Conservation (phyloP, 2,329 filamentous ascomycete species). For the Dryadomyces sulphureus region DNA sequence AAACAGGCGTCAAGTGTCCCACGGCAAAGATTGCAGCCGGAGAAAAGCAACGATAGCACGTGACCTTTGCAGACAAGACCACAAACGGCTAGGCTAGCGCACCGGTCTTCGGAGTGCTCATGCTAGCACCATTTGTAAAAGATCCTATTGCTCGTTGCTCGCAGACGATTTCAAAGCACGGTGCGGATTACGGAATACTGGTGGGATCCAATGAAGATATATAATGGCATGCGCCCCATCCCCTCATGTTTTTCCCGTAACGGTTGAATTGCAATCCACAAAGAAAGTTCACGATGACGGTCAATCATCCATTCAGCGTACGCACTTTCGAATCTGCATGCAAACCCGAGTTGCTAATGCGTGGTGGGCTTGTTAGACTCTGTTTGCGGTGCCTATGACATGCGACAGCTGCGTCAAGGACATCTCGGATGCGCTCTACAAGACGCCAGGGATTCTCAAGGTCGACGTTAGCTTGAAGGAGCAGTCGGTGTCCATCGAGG, state of each 20-base stretch:
- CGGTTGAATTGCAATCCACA: background rate
- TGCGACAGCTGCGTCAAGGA: conserved; percentile 82
- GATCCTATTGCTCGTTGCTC: too few relatives aligned
- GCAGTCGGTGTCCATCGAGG: conserved; percentile 72
- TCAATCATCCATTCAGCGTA: background rate
- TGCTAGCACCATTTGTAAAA: too few relatives aligned
- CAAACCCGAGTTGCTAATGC: too few relatives aligned
- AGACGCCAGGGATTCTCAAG: conserved; percentile 65
- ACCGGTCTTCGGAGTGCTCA: too few relatives aligned
- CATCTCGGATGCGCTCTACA: conserved; percentile 64
- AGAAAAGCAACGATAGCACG: too few relatives aligned
- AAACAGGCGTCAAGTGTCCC: background rate
- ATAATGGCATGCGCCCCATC: background rate
- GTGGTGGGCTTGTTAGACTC: conserved; percentile 42
- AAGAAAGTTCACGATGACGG: background rate
- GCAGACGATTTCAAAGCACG: background rate
- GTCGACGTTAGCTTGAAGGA: conserved; percentile 70
- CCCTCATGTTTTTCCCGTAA: background rate
- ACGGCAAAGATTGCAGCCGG: too few relatives aligned
- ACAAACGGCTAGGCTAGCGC: too few relatives aligned
- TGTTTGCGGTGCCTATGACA: conserved; percentile 87
- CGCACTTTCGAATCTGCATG: too few relatives aligned
- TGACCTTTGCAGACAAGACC: too few relatives aligned
- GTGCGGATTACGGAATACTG: background rate
- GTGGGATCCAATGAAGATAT: background rate